phyloP scores from a whole-genome alignment of 2,329 filamentous ascomycete species.

The Penicillium sp. region DNA sequence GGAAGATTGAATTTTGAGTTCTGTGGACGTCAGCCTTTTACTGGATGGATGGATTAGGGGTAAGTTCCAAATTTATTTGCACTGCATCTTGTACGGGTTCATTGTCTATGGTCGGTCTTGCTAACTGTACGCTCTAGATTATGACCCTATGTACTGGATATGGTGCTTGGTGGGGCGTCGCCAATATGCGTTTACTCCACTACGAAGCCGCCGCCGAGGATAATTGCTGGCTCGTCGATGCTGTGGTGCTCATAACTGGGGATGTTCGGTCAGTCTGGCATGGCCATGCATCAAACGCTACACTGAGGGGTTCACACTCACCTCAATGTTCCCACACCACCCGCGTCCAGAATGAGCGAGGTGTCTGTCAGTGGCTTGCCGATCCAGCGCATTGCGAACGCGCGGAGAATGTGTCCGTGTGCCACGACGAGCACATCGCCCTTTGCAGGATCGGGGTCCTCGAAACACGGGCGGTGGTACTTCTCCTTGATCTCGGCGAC shows the following conservation, averaged over 20 bases:
- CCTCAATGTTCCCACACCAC: constrained; percentile 79
- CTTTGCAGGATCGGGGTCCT: constrained; percentile 49
- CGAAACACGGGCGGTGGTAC: constrained; percentile 63
- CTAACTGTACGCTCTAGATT: constrained; percentile 1
- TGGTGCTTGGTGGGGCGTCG: neutral
- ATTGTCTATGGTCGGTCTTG: neutral
- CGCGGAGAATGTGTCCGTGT: constrained; percentile 84
- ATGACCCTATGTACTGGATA: neutral
- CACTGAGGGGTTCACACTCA: constrained; percentile 35
- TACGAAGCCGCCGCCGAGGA: constrained; percentile 70
- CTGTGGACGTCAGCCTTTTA: too few species aligned
- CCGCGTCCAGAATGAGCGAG: constrained; percentile 79
- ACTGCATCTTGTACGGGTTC: too few species aligned
- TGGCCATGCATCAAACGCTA: too few species aligned
- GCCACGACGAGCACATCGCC: constrained; percentile 76
- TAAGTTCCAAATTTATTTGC: too few species aligned
- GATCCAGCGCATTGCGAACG: constrained; percentile 84
- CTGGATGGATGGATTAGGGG: too few species aligned
- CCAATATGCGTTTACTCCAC: constrained; percentile 30
- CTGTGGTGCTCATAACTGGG: constrained; percentile 74
- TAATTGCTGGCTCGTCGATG: constrained; percentile 73
- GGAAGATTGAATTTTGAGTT: too few species aligned
- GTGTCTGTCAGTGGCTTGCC: constrained; percentile 70
- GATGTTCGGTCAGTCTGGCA: neutral
- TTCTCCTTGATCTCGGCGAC: constrained; percentile 70